These are phyloP conservation scores for Eucalyptus marginata DNA, from an alignment of 345 rosid species.

Conservation along the genomic window DNA sequence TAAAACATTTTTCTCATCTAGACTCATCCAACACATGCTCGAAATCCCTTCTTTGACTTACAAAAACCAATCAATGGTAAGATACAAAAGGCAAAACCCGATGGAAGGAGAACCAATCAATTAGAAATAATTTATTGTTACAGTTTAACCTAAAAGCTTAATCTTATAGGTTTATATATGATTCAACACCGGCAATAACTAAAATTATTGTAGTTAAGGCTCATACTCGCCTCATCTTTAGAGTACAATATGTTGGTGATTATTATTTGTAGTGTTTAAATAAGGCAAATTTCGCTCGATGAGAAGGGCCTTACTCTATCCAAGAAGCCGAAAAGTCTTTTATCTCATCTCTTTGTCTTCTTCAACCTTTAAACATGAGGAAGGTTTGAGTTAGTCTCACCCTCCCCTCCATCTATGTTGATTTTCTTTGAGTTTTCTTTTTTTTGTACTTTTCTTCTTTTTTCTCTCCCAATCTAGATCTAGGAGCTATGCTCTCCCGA, in stretches of 20 bases:
- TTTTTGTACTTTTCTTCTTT: too few species aligned
- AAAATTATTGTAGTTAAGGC: neutral
- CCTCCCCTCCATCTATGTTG: too few species aligned
- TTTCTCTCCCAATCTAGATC: too few species aligned
- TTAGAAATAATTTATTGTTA: neutral
- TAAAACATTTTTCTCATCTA: neutral
- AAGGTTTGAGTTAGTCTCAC: too few species aligned
- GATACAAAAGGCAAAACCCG: neutral
- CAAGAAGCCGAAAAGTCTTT: too few species aligned
- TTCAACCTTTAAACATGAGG: too few species aligned
- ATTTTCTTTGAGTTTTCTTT: too few species aligned
- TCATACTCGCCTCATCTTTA: neutral
- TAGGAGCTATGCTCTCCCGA: too few species aligned
- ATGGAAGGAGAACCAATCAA: neutral
- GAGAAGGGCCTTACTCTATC: too few species aligned
- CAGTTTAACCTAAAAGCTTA: neutral
- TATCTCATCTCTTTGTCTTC: too few species aligned
- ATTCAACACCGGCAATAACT: neutral
- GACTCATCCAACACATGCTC: neutral
- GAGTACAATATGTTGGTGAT: neutral
- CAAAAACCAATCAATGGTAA: neutral
- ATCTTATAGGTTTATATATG: neutral
- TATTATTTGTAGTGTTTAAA: too few species aligned
- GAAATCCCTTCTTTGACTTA: neutral
- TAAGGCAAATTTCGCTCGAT: too few species aligned